A percentile compares a stretch with the other conserved stretches of the same genome.
Conservation (phyloP, 148 eudicot genomes). For the Drosera capensis region DNA sequence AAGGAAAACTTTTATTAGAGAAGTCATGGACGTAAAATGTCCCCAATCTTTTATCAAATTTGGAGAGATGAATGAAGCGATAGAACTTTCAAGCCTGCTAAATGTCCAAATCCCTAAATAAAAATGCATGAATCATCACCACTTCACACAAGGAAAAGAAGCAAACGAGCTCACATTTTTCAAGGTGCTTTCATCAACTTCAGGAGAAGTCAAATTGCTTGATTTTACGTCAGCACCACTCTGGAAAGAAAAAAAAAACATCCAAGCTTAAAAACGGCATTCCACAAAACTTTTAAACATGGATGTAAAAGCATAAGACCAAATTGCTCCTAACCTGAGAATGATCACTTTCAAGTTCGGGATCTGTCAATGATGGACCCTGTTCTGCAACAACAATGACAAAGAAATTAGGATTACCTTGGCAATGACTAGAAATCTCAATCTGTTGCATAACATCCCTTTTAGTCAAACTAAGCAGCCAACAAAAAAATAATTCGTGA, state of each 20-base stretch:
- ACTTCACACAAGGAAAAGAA: neutral
- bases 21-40: too few relatives aligned
- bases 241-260: constrained; percentile 21
- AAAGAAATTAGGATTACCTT: neutral
- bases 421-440: too few relatives aligned
- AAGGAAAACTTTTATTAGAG: too few relatives aligned
- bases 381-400: constrained; percentile 34
- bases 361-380: constrained; percentile 23
- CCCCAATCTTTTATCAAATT: too few relatives aligned
- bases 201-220: constrained; percentile 1
- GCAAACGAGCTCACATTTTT: constrained; percentile 28
- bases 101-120: too few relatives aligned
- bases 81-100: too few relatives aligned
- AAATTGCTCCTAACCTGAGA: constrained; percentile 24
- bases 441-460: too few relatives aligned
- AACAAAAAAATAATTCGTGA: too few relatives aligned
- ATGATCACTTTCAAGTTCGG: constrained; percentile 17
- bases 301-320: neutral
- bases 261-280: neutral
- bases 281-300: neutral
- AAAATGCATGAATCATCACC: too few relatives aligned
- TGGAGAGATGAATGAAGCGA: too few relatives aligned
- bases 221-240: constrained; percentile 13
- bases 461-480: too few relatives aligned
- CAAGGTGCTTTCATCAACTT: constrained; percentile 14